These are phyloP conservation scores for Lagenaria siceraria DNA, from an alignment of 306 rosid genomes.

Conservation along the genomic window DNA sequence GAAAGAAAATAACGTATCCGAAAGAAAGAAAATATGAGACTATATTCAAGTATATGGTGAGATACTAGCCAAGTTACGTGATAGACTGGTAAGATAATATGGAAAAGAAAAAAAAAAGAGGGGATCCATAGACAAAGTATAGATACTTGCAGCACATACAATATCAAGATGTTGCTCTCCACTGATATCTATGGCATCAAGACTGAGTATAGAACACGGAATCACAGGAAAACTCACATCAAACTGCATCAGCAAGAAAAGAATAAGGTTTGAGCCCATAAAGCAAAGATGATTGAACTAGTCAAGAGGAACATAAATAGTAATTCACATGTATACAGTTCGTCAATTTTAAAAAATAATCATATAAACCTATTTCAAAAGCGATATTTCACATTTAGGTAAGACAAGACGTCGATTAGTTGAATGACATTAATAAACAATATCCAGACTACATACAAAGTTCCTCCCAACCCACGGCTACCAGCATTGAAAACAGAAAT, in stretches of 20 bases:
- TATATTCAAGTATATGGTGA: not conserved
- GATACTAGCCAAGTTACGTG: not conserved
- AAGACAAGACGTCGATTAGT: not conserved
- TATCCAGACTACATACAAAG: not conserved
- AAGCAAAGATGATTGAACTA: not conserved
- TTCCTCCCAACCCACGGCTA: not conserved
- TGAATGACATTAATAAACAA: not conserved
- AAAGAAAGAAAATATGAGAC: conserved; percentile 4
- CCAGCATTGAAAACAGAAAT: not conserved
- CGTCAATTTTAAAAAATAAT: not conserved
- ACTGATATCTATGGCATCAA: conserved; percentile 78
- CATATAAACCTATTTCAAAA: not conserved
- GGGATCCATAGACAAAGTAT: not conserved
- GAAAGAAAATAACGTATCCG: conserved; percentile 20
- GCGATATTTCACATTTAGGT: not conserved
- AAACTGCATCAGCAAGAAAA: conserved; percentile 51
- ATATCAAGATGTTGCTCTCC: conserved; percentile 90
- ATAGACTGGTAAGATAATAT: not conserved
- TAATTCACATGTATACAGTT: not conserved
- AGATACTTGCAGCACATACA: conserved; percentile 32
- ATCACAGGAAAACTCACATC: conserved; percentile 84
- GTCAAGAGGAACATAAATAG: not conserved
- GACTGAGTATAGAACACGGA: conserved; percentile 80
- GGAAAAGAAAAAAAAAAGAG: not conserved
- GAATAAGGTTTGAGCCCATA: not conserved